Conservation (phyloP, 805 yeast genomes). For the Myxozyma neotropica region DNA sequence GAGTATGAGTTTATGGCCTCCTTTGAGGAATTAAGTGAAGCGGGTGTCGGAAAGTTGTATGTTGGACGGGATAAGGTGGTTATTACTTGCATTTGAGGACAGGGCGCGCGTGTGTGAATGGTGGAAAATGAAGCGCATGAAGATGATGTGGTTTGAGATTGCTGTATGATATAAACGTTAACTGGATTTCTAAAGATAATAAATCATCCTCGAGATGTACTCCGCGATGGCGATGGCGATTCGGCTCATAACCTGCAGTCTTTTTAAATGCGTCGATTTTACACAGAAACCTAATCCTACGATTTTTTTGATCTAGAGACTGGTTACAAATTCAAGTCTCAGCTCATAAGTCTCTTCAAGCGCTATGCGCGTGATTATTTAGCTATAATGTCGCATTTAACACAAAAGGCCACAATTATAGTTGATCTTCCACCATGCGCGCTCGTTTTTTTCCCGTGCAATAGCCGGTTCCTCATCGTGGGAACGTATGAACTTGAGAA, state of each 20-base stretch:
- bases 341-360: too few species aligned
- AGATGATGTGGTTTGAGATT: too few species aligned
- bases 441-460: conserved; percentile 59
- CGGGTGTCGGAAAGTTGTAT: conserved; percentile 18
- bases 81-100: conserved; percentile 17
- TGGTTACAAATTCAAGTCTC: too few species aligned
- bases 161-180: too few species aligned
- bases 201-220: too few species aligned
- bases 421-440: conserved; percentile 84
- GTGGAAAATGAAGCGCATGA: too few species aligned
- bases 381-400: conserved; percentile 4
- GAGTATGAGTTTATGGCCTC: conserved; percentile 78
- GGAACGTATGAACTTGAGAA: conserved; percentile 80
- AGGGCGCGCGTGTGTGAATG: too few species aligned
- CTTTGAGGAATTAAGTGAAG: conserved; percentile 49
- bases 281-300: neutral
- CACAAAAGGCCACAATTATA: neutral
- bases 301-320: too few species aligned
- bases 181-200: too few species aligned
- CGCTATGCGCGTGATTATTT: too few species aligned
- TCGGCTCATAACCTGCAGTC: too few species aligned
- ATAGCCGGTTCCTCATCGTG: conserved; percentile 53
- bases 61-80: conserved; percentile 28
- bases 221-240: too few species aligned
- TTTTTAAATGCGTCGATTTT: neutral